Base-by-base conservation (phyloP, 108 stramenopile species). In the Nannochloropsis salina region DNA sequence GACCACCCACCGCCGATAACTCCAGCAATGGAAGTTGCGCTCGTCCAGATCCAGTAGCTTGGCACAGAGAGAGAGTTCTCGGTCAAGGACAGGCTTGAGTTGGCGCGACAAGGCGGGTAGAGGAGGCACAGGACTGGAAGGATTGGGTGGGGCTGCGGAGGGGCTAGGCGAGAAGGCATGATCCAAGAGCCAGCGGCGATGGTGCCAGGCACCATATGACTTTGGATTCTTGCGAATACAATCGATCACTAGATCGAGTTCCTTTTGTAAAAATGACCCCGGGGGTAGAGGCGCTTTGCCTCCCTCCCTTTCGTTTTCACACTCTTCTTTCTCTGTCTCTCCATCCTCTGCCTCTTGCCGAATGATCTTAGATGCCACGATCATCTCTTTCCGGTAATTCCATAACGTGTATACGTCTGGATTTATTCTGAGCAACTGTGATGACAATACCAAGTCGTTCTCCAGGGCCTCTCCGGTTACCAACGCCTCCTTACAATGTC, bases 21-120 rank as follows among this genome's bases (percentile, higher is more conserved):
- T 97, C 96, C 96, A 98, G 87, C 97, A 97, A 88, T 99, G 99
- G 88, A 99, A 99, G 85, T 99, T 99, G 22, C 99, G 92, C 86
- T 97, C 96, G 88, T 99, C 99, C 12, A 92, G 81, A 42, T 88
- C 83, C 44, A 99, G 88, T 80, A 99, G 95, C 80, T 92, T 86
- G 31, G 86, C 87, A 87, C 96, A 97, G 18, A 98, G 91, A 22
- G 80, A 89, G 22, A 98, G 85, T 84, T 98, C 98, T 9, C 84
- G 80, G 8, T 74, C 61, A 6, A 74, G 61, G 15, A n/a, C n/a
- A n/a, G 6, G 6, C 4, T 4, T n/a, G n/a, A 74, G 61, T 6
- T 74, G 61, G 20, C 20, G 8, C 15, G 61, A n/a, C 61, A n/a
- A 6, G n/a, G 61, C n/a, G n/a, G 61, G 47, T 15, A 51, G 47